phyloP scores from a whole-genome alignment of 2,329 filamentous ascomycete genomes.

The Penicillium sp. region DNA sequence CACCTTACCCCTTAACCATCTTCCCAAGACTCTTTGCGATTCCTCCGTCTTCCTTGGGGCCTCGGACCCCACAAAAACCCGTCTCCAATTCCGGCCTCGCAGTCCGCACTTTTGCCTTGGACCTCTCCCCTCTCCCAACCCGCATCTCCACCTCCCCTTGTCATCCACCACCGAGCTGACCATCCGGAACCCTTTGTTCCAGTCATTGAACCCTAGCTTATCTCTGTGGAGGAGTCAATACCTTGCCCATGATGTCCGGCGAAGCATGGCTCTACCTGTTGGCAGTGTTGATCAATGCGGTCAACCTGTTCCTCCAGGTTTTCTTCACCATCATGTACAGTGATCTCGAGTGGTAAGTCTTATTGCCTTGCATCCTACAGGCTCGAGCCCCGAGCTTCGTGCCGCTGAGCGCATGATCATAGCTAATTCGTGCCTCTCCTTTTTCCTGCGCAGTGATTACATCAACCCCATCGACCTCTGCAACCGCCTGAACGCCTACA shows the following conservation, averaged over 20 bases:
- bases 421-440: constrained; percentile 28
- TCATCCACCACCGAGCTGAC: constrained; percentile 9
- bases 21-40: constrained; percentile 14
- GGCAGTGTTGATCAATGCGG: constrained; percentile 97
- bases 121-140: constrained; percentile 7
- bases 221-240: constrained; percentile 9
- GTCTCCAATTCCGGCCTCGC: constrained; percentile 28
- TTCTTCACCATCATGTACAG: constrained; percentile 99
- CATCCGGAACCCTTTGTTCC: background rate
- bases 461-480: constrained; percentile 99
- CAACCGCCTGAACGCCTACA: constrained; percentile 99
- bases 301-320: constrained; percentile 99
- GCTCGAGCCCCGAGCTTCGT: background rate
- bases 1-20: background rate
- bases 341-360: constrained; percentile 94
- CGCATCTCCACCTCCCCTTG: constrained; percentile 2
- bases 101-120: constrained; percentile 11
- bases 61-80: constrained; percentile 25
- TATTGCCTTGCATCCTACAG: background rate
- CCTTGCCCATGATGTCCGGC: constrained; percentile 74
- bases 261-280: constrained; percentile 98
- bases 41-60: constrained; percentile 19
- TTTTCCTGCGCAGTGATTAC: constrained; percentile 71
- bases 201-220: constrained; percentile 11
- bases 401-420: background rate